Evolutionary conservation across 805 yeast species (phyloP).

Genomic region (Candida pini): DNA sequence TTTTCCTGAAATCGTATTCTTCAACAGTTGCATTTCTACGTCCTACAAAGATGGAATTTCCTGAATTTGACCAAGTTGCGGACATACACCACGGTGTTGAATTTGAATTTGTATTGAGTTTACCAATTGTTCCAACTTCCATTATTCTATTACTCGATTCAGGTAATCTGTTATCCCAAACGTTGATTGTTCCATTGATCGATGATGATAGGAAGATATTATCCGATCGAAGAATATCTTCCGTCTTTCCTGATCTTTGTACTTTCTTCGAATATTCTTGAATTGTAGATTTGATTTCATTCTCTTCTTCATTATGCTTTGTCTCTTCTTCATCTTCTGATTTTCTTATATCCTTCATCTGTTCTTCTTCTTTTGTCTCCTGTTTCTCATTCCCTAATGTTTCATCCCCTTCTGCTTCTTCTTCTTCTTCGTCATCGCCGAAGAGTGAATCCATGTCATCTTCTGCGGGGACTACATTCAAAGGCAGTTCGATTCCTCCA

Average conservation of each 20-base stretch:
- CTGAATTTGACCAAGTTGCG: constrained; percentile 83
- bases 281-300: no score
- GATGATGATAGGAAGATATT: constrained; percentile 70
- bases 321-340: constrained; percentile 1
- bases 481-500: constrained; percentile 40
- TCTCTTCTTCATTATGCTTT: no score
- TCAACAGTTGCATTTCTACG: constrained; percentile 87
- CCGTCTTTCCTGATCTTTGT: constrained; percentile 25
- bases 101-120: constrained; percentile 60
- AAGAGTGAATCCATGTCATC: constrained; percentile 41
- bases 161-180: constrained; percentile 71
- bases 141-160: constrained; percentile 5
- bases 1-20: constrained; percentile 60
- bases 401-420: constrained; percentile 12
- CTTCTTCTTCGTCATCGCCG: constrained; percentile 39
- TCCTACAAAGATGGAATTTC: constrained; percentile 75
- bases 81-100: constrained; percentile 95
- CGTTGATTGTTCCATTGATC: constrained; percentile 71
- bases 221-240: constrained; percentile 27
- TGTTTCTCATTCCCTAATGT: constrained; percentile 14
- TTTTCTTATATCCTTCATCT: constrained; percentile 20
- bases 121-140: constrained; percentile 22
- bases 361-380: not conserved
- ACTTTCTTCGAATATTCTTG: constrained; percentile 39
- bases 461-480: constrained; percentile 12